These are phyloP conservation scores for Trypanosomatidae sp. DNA, from an alignment of 208 protist species.

Conservation along the genomic window DNA sequence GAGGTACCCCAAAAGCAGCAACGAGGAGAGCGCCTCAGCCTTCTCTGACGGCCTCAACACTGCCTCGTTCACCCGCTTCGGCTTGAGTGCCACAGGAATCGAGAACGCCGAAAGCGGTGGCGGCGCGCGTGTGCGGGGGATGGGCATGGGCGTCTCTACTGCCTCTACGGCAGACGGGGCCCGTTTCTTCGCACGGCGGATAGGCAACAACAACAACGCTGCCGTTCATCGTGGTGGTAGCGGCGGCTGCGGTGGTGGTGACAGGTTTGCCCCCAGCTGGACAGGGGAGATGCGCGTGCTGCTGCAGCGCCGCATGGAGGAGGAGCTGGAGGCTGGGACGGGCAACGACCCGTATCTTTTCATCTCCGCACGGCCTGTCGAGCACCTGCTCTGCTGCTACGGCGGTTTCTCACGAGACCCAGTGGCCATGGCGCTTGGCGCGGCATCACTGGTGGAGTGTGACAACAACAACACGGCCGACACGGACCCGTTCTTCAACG, in stretches of 20 bases:
- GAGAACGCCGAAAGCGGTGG: slow-evolving; percentile 3
- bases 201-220: background rate
- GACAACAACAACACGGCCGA: slow-evolving; percentile 23
- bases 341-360: slow-evolving; percentile 28
- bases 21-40: slow-evolving; percentile 1
- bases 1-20: background rate
- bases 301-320: slow-evolving; percentile 24
- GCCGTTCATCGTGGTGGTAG: background rate
- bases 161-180: background rate
- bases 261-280: slow-evolving; percentile 1
- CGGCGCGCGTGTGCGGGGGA: background rate
- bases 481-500: slow-evolving; percentile 35
- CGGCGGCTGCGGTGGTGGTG: slow-evolving; percentile 3
- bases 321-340: slow-evolving; percentile 14
- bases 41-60: slow-evolving; percentile 7
- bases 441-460: slow-evolving; percentile 10
- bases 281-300: slow-evolving; percentile 18
- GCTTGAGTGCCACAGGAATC: background rate
- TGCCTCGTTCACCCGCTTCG: background rate
- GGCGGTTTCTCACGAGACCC: slow-evolving; percentile 23
- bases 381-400: slow-evolving; percentile 32
- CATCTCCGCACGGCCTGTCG: slow-evolving; percentile 23
- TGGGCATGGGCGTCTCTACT: background rate
- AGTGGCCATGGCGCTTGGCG: slow-evolving; percentile 12
- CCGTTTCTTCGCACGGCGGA: slow-evolving; percentile 13